Conservation (phyloP, 257 asterid species). For the Paulownia fortunei region DNA sequence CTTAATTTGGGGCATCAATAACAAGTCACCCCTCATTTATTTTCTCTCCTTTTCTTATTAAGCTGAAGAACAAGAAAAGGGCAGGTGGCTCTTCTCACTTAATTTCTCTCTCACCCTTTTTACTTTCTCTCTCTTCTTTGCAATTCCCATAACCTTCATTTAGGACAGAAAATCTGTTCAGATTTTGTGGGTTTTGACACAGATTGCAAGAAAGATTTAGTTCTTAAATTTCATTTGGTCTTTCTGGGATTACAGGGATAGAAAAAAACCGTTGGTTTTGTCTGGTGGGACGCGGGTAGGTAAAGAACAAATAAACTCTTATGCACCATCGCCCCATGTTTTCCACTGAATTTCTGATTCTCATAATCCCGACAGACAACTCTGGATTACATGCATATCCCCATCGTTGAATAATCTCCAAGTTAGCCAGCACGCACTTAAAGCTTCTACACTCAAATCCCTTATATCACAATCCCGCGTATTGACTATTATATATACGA, state of each 20-base stretch:
- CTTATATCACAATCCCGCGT: neutral
- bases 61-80: conserved; percentile 36
- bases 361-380: conserved; percentile 40
- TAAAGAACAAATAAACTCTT: conserved; percentile 21
- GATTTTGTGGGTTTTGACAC: conserved; percentile 31
- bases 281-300: neutral
- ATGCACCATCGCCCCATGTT: conserved; percentile 9
- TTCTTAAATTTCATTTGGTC: conserved; percentile 33
- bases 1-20: conserved; percentile 16
- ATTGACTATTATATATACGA: conserved; percentile 27
- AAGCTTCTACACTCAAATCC: conserved; percentile 32
- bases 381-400: conserved; percentile 46
- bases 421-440: conserved; percentile 23
- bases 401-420: conserved; percentile 37
- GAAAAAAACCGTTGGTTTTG: neutral
- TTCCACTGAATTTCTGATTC: conserved; percentile 28
- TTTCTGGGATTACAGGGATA: conserved; percentile 11
- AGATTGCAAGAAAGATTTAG: conserved; percentile 26
- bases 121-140: neutral
- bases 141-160: conserved; percentile 20
- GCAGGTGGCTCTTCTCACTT: conserved; percentile 34
- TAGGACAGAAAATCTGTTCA: conserved; percentile 26
- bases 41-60: conserved; percentile 34
- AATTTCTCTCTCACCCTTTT: conserved; percentile 17
- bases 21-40: conserved; percentile 7